These are phyloP conservation scores for Myriosclerotinia scirpicola DNA, from an alignment of 2,329 filamentous ascomycete genomes.

Conservation along the genomic window DNA sequence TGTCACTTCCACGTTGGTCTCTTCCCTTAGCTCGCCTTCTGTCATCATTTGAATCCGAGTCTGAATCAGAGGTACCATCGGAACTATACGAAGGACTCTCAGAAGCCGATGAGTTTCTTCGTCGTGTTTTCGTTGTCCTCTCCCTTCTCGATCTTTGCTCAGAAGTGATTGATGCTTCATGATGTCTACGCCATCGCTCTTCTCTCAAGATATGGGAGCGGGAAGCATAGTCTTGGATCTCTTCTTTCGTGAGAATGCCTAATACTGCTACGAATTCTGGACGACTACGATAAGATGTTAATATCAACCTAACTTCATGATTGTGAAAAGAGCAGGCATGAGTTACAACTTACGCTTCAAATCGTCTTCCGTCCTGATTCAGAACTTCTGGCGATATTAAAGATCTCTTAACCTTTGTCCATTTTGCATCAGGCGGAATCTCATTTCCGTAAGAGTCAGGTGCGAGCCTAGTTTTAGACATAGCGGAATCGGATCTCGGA, in stretches of 20 bases:
- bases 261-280: conserved; percentile 61
- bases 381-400: conserved; percentile 60
- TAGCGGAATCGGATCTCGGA: conserved; percentile 22
- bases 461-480: conserved; percentile 43
- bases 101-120: neutral
- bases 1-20: neutral
- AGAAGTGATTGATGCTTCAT: neutral
- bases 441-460: conserved; percentile 58
- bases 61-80: conserved; percentile 3
- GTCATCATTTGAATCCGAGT: neutral
- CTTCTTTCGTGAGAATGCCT: conserved; percentile 52
- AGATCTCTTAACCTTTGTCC: conserved; percentile 57
- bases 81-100: neutral
- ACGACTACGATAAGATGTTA: conserved; percentile 38
- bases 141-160: neutral
- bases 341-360: conserved; percentile 49
- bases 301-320: conserved; percentile 12
- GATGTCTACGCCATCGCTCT: conserved; percentile 28
- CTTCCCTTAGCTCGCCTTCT: neutral
- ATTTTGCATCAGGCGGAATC: conserved; percentile 57
- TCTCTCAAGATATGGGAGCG: conserved; percentile 43
- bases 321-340: neutral
- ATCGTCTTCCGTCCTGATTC: conserved; percentile 55
- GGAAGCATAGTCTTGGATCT: conserved; percentile 54
- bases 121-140: neutral